Conservation (phyloP, 768 basidiomycete genomes). For the Xerocomellus chrysenteron region DNA sequence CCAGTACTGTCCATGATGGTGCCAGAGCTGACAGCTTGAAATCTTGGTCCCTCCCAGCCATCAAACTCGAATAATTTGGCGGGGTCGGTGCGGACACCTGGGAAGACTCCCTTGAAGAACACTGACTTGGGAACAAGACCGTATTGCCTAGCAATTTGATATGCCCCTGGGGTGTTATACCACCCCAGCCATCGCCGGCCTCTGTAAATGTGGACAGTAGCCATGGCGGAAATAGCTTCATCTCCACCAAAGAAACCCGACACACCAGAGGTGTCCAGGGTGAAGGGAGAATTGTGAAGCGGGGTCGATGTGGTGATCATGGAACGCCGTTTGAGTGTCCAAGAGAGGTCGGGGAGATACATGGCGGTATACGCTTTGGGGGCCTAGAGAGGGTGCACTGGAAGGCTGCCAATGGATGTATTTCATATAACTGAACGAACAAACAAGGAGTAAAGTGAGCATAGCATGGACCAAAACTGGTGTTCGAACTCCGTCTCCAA, state of each 20-base stretch:
- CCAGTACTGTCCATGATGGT: slow-evolving; percentile 9
- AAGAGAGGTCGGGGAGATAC: slow-evolving; percentile 1
- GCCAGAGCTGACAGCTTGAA: slow-evolving; percentile 2
- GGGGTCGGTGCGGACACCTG: slow-evolving; percentile 14
- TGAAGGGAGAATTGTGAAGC: not conserved
- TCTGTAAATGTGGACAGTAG: slow-evolving; percentile 27
- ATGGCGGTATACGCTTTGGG: not conserved
- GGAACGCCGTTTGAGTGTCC: not conserved
- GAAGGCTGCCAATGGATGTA: not conserved
- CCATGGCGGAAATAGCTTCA: slow-evolving; percentile 33
- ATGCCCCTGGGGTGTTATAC: slow-evolving; percentile 37
- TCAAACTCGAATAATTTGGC: slow-evolving; percentile 1
- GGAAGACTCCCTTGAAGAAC: slow-evolving; percentile 11
- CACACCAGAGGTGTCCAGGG: slow-evolving; percentile 27
- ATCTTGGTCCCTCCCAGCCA: not conserved
- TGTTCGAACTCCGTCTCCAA: not conserved
- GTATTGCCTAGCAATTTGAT: slow-evolving; percentile 26
- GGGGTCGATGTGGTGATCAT: not conserved
- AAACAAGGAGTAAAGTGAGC: not conserved
- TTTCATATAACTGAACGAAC: not conserved
- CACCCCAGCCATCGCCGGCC: slow-evolving; percentile 30
- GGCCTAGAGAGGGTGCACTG: not conserved
- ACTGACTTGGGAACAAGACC: slow-evolving; percentile 19
- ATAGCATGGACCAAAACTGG: not conserved
- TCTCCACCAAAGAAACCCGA: slow-evolving; percentile 33